Evolutionary conservation across 2,329 filamentous ascomycete species (phyloP).

Genomic region (Talaromyces sp.): DNA sequence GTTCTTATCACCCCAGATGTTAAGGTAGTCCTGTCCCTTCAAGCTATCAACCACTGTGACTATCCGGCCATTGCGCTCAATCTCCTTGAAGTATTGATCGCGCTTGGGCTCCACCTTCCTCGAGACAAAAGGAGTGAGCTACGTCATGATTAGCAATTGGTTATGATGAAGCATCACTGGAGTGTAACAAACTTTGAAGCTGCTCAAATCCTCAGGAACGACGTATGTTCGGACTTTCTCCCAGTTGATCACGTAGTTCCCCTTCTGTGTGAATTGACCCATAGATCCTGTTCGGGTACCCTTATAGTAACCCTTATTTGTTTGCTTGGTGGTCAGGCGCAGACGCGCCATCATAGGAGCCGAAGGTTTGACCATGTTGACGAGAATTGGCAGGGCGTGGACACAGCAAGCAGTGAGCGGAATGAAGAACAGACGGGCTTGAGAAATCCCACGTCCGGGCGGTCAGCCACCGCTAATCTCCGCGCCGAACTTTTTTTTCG

Average conservation of each 20-base stretch:
- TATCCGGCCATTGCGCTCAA: constrained; percentile 30
- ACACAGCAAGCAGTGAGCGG: constrained; percentile 21
- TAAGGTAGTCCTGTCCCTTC: constrained; percentile 40
- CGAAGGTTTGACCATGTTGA: constrained; percentile 48
- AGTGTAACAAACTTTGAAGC: constrained; percentile 65
- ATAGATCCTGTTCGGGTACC: constrained; percentile 86
- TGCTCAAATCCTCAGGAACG: constrained; percentile 68
- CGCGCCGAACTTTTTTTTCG: constrained; percentile 40
- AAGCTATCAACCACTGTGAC: constrained; percentile 35
- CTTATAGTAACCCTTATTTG: constrained; percentile 95
- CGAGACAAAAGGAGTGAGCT: constrained; percentile 53
- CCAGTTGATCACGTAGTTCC: constrained; percentile 75
- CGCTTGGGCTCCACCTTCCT: constrained; percentile 38
- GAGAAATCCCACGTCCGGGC: constrained; percentile 18
- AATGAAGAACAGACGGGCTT: constrained; percentile 4
- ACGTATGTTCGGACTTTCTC: constrained; percentile 88
- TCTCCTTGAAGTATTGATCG: constrained; percentile 30
- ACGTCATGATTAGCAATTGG: constrained; percentile 12
- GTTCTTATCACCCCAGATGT: constrained; percentile 43
- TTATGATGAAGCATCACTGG: neutral
- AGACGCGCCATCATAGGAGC: constrained; percentile 65
- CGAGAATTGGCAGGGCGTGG: constrained; percentile 15
- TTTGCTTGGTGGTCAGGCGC: constrained; percentile 91
- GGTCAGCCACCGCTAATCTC: constrained; percentile 31
- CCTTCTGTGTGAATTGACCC: constrained; percentile 71